Percentiles rank a stretch among this genome's conserved stretches.
Conservation (phyloP, 2,329 filamentous ascomycete species). For the Grosmannia penicillata region DNA sequence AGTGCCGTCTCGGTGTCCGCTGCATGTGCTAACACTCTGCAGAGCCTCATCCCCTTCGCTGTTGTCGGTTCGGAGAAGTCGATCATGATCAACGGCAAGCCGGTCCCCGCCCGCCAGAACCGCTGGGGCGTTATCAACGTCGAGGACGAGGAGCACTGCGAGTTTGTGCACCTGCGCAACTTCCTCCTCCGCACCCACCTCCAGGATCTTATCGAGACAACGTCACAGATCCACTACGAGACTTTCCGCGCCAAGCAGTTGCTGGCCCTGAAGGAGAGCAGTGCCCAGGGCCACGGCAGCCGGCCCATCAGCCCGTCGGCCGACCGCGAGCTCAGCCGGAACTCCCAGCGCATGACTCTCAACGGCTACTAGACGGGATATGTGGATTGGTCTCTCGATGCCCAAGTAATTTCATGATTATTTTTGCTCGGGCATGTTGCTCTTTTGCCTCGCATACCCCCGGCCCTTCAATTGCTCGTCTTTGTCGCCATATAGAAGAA, state of each 20-base stretch:
- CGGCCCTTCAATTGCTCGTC: background rate
- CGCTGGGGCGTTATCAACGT: conserved; percentile 99
- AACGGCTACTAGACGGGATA: conserved; percentile 72
- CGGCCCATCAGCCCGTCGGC: conserved; percentile 91
- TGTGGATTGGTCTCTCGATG: background rate
- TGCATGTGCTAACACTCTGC: conserved; percentile 4
- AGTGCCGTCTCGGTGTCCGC: too few species aligned
- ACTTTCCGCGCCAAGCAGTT: conserved; percentile 99
- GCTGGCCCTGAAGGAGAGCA: conserved; percentile 94
- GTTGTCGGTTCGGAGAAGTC: conserved; percentile 97
- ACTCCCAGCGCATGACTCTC: conserved; percentile 95
- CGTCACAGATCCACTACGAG: conserved; percentile 99
- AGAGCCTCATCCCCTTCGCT: conserved; percentile 92
- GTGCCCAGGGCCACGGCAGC: conserved; percentile 63
- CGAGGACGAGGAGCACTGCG: conserved; percentile 98
- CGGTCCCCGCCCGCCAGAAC: conserved; percentile 95
- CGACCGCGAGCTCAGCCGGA: conserved; percentile 89
- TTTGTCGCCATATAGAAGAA: background rate
- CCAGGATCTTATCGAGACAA: conserved; percentile 97
- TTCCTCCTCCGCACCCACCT: conserved; percentile 97
- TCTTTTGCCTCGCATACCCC: background rate
- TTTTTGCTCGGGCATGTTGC: background rate
- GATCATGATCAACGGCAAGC: conserved; percentile 93
- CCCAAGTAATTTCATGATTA: background rate
- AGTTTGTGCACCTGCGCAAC: conserved; percentile 96